phyloP scores from a whole-genome alignment of 768 basidiomycete species.

The Jaapia argillacea region DNA sequence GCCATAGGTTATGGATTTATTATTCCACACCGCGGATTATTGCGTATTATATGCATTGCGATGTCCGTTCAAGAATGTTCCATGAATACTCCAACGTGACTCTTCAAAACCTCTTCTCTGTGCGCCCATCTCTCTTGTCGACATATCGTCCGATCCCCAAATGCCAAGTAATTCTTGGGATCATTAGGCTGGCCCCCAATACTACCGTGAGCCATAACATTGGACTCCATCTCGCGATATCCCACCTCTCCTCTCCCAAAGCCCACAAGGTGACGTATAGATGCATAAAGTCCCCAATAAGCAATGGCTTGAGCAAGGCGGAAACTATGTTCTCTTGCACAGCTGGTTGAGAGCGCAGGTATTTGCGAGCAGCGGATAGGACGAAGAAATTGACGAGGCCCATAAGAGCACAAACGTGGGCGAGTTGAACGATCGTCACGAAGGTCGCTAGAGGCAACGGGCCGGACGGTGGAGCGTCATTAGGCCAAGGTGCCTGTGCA shows the following conservation, averaged over 20 bases:
- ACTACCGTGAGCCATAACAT: conserved; percentile 62
- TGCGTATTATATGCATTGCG: too few relatives aligned
- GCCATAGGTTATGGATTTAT: too few relatives aligned
- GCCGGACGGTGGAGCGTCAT: conserved; percentile 32
- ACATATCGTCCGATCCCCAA: conserved; percentile 68
- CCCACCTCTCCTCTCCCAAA: conserved; percentile 60
- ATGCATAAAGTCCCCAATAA: conserved; percentile 61
- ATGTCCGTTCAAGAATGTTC: too few relatives aligned
- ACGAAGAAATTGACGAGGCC: conserved; percentile 64
- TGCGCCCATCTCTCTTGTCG: conserved; percentile 48
- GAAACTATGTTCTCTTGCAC: conserved; percentile 65
- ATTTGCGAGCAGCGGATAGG: conserved; percentile 47
- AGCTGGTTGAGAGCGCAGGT: conserved; percentile 46
- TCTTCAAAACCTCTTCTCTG: too few relatives aligned
- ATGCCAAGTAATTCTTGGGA: conserved; percentile 68
- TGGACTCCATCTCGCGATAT: conserved; percentile 49
- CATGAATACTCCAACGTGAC: too few relatives aligned
- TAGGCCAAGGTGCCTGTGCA: conserved; percentile 66
- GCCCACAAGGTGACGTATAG: conserved; percentile 65
- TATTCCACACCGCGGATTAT: too few relatives aligned
- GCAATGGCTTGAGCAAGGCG: conserved; percentile 55
- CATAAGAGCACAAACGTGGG: conserved; percentile 66
- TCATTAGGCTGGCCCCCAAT: conserved; percentile 51
- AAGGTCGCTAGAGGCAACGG: conserved; percentile 50
- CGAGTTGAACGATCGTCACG: conserved; percentile 67